Percentiles rank a stretch among this genome's conserved stretches.
Evolutionary conservation across 2,329 filamentous ascomycete genomes (phyloP).

Genomic region (Phialophora verrucosa): DNA sequence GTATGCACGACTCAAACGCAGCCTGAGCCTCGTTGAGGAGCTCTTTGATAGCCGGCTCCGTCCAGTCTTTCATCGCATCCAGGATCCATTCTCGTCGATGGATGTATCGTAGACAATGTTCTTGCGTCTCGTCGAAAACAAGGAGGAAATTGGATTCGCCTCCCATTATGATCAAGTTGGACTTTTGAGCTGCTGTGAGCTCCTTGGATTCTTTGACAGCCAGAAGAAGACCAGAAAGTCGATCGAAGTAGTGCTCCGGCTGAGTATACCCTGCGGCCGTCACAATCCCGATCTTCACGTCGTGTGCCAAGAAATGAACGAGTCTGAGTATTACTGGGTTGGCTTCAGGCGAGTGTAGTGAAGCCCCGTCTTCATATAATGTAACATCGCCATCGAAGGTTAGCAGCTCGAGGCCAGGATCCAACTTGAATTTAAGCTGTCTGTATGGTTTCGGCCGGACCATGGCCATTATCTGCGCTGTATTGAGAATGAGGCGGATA

Average conservation of each 20-base stretch:
- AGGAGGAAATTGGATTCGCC: conserved; percentile 97
- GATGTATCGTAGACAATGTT: conserved; percentile 71
- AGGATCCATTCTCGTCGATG: conserved; percentile 64
- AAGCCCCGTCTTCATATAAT: conserved; percentile 87
- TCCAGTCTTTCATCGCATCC: conserved; percentile 59
- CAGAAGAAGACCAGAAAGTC: conserved; percentile 84
- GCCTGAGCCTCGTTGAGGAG: conserved; percentile 90
- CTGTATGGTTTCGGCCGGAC: conserved; percentile 56
- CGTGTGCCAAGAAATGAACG: conserved; percentile 73
- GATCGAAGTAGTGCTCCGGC: conserved; percentile 81
- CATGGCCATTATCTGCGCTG: conserved; percentile 92
- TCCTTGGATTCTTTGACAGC: conserved; percentile 68
- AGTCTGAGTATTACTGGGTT: conserved; percentile 77
- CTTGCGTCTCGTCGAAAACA: conserved; percentile 69
- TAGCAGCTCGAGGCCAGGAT: conserved; percentile 76
- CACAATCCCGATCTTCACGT: conserved; percentile 89
- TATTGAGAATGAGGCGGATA: conserved; percentile 88
- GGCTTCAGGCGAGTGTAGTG: conserved; percentile 64
- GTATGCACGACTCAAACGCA: conserved; percentile 80
- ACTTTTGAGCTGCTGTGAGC: conserved; percentile 70
- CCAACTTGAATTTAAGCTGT: conserved; percentile 38
- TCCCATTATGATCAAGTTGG: conserved; percentile 87
- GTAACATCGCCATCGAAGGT: conserved; percentile 99
- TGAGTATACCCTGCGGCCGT: conserved; percentile 95
- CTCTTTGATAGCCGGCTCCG: conserved; percentile 71